Evolutionary conservation across 2,329 filamentous ascomycete genomes (phyloP).

Genomic region (Phialophora macrospora): DNA sequence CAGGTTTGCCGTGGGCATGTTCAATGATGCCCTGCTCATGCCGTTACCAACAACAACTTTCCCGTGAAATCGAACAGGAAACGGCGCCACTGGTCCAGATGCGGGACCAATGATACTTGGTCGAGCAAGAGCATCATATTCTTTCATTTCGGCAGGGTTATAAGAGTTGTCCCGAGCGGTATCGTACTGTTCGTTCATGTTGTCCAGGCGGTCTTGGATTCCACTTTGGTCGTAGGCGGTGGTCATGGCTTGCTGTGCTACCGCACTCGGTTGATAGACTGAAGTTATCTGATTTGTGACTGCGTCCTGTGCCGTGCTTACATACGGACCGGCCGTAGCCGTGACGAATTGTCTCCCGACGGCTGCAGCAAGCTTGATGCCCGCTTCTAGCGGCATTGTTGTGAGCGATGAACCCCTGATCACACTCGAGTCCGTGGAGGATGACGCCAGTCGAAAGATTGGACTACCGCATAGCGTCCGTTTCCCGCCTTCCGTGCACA

Average conservation of each 20-base stretch:
- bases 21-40: slow-evolving; percentile 48
- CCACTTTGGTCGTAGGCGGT: slow-evolving; percentile 45
- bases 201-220: slow-evolving; percentile 42
- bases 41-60: slow-evolving; percentile 56
- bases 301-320: slow-evolving; percentile 40
- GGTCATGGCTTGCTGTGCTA: slow-evolving; percentile 43
- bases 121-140: slow-evolving; percentile 39
- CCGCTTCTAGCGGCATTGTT: slow-evolving; percentile 69
- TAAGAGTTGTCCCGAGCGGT: slow-evolving; percentile 39
- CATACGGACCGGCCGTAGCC: slow-evolving; percentile 52
- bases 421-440: slow-evolving; percentile 64
- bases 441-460: slow-evolving; percentile 71
- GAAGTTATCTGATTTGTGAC: slow-evolving; percentile 33
- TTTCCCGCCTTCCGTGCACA: slow-evolving; percentile 60
- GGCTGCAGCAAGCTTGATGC: slow-evolving; percentile 60
- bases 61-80: slow-evolving; percentile 59
- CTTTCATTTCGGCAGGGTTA: slow-evolving; percentile 23
- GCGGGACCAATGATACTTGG: slow-evolving; percentile 55
- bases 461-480: slow-evolving; percentile 69
- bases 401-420: slow-evolving; percentile 67
- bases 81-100: slow-evolving; percentile 58
- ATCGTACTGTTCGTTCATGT: slow-evolving; percentile 48
- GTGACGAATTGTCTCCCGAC: slow-evolving; percentile 50
- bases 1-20: slow-evolving; percentile 62
- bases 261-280: slow-evolving; percentile 41